Conservation (phyloP, 805 yeast genomes). For the Kodamaea leandrae region DNA sequence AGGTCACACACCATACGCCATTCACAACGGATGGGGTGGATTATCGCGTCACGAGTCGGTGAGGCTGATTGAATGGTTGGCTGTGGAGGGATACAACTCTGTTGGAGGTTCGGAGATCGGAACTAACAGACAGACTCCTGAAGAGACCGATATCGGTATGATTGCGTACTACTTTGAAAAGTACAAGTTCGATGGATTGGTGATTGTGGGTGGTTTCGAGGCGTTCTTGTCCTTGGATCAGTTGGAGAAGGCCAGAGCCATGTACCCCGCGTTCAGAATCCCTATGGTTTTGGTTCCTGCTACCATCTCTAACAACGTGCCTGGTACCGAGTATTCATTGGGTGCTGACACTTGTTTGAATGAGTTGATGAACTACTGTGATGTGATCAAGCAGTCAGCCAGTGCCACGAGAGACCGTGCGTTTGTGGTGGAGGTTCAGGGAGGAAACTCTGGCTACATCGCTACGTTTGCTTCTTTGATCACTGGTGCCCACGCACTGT, state of each 20-base stretch:
- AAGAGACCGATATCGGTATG: slow-evolving; percentile 75
- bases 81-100: slow-evolving; percentile 84
- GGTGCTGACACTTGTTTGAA: slow-evolving; percentile 97
- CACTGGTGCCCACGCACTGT: slow-evolving; percentile 88
- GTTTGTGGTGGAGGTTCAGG: slow-evolving; percentile 96
- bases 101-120: slow-evolving; percentile 97
- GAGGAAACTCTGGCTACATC: slow-evolving; percentile 93
- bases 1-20: slow-evolving; percentile 89
- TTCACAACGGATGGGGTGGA: slow-evolving; percentile 92
- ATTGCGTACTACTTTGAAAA: slow-evolving; percentile 92
- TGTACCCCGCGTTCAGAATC: slow-evolving; percentile 88
- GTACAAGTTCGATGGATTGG: slow-evolving; percentile 80
- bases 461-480: slow-evolving; percentile 83
- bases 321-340: slow-evolving; percentile 96
- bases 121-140: slow-evolving; percentile 86
- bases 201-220: slow-evolving; percentile 95
- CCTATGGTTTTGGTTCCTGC: slow-evolving; percentile 95
- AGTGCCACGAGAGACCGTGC: slow-evolving; percentile 92
- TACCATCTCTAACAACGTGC: slow-evolving; percentile 95
- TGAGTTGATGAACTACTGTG: slow-evolving; percentile 87
- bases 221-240: slow-evolving; percentile 86
- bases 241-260: slow-evolving; percentile 68
- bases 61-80: slow-evolving; percentile 71
- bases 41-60: slow-evolving; percentile 86
- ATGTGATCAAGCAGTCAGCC: slow-evolving; percentile 91